These are phyloP conservation scores for Oryza glumipatula DNA, from an alignment of 176 grass and related monocot species.

Conservation along the genomic window DNA sequence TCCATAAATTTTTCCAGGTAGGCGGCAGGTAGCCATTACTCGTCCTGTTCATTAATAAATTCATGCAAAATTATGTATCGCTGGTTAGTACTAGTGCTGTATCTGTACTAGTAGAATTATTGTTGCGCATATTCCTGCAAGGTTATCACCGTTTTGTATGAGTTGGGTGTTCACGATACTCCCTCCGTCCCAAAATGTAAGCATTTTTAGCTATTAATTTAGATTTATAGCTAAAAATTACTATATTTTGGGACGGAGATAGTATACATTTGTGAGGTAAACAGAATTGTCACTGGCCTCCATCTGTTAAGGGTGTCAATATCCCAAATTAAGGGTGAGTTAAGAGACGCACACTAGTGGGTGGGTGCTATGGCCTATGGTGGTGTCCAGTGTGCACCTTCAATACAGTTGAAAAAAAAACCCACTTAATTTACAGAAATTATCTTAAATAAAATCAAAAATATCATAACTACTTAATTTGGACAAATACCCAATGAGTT, in stretches of 20 bases:
- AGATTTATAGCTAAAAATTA: too few relatives aligned
- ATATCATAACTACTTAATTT: neutral
- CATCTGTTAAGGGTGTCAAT: too few relatives aligned
- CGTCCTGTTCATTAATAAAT: neutral
- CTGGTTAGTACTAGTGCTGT: neutral
- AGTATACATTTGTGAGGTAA: neutral
- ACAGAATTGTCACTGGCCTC: neutral
- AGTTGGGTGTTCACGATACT: neutral
- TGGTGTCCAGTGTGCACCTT: too few relatives aligned
- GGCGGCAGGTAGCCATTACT: constrained; percentile 34
- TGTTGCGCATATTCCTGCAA: neutral
- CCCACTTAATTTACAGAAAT: too few relatives aligned
- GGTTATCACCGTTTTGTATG: neutral
- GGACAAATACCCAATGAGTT: neutral
- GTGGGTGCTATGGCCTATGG: too few relatives aligned
- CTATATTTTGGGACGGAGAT: too few relatives aligned
- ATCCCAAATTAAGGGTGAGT: too few relatives aligned
- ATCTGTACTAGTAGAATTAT: neutral
- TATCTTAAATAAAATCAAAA: too few relatives aligned
- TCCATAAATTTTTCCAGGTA: neutral
- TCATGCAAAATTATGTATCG: neutral
- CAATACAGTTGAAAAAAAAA: too few relatives aligned
- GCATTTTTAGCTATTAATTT: too few relatives aligned
- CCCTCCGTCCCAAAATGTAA: too few relatives aligned
- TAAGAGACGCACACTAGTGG: too few relatives aligned